Percentiles rank a stretch among this genome's conserved stretches.
phyloP scores from a whole-genome alignment of 2,329 filamentous ascomycete species.

The Alternaria novae-zelandiae region DNA sequence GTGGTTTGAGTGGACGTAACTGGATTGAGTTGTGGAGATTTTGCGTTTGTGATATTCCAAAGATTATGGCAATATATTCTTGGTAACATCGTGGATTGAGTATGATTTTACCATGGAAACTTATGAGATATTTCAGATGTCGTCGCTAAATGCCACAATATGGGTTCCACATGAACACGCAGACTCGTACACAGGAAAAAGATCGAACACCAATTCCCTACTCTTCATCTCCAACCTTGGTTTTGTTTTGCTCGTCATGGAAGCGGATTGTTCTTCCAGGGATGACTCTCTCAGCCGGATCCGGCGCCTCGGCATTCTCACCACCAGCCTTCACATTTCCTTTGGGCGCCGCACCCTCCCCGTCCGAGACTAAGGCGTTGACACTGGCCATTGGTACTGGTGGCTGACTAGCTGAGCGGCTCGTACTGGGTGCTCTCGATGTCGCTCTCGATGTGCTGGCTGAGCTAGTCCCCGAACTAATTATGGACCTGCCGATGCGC shows the following conservation, averaged over 20 bases:
- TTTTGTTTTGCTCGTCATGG: conserved; percentile 28
- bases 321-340: not conserved
- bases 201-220: not conserved
- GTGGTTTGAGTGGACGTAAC: not conserved
- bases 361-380: not conserved
- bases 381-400: not conserved
- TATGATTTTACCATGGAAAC: not conserved
- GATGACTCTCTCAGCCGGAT: conserved; percentile 3
- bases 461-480: conserved; percentile 27
- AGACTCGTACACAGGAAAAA: not conserved
- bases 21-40: no score
- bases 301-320: not conserved
- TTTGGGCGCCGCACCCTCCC: not conserved
- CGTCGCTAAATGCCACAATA: not conserved
- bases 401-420: not conserved
- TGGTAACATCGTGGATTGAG: not conserved
- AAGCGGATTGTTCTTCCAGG: conserved; percentile 37
- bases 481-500: conserved; percentile 45
- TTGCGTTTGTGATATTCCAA: not conserved
- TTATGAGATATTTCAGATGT: not conserved
- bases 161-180: not conserved
- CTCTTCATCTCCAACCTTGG: not conserved
- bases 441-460: conserved; percentile 1
- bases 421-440: not conserved
- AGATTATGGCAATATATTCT: not conserved